Conservation (phyloP, 805 yeast genomes). For the Candida sithepensis region DNA sequence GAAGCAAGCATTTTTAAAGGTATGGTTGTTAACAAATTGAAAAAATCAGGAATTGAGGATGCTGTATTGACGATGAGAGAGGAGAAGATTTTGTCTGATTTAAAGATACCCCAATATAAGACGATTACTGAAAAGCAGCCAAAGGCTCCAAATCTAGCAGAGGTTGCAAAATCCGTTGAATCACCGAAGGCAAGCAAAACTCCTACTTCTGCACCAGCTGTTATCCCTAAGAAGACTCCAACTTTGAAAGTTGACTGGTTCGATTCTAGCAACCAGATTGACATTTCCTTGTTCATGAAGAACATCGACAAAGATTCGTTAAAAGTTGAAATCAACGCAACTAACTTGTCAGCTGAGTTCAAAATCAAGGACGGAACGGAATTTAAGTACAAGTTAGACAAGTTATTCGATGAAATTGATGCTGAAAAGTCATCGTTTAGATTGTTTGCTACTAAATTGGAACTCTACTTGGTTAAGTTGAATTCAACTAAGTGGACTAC, state of each 20-base stretch:
- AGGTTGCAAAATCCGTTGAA: background rate
- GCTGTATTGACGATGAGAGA: background rate
- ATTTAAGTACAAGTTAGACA: slow-evolving; percentile 54
- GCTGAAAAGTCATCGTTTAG: slow-evolving; percentile 41
- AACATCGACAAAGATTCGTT: slow-evolving; percentile 51
- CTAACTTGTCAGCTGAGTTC: slow-evolving; percentile 41
- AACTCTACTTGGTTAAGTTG: slow-evolving; percentile 55
- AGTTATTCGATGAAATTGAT: slow-evolving; percentile 49
- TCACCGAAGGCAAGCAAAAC: background rate
- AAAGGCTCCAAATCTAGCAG: no score
- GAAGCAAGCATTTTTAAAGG: slow-evolving; percentile 46
- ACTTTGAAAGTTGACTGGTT: slow-evolving; percentile 63
- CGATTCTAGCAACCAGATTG: slow-evolving; percentile 56
- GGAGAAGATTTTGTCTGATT: background rate
- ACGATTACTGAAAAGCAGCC: background rate
- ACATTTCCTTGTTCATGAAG: slow-evolving; percentile 69
- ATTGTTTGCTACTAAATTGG: slow-evolving; percentile 72
- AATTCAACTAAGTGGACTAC: slow-evolving; percentile 48
- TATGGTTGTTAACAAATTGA: slow-evolving; percentile 33
- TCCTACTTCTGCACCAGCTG: slow-evolving; percentile 2
- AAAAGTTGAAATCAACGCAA: slow-evolving; percentile 36
- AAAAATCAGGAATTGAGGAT: slow-evolving; percentile 33
- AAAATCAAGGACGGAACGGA: slow-evolving; percentile 43
- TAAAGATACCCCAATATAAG: background rate
- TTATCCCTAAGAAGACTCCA: slow-evolving; percentile 18